Evolutionary conservation across 1,139 yeast genomes (phyloP), one percentile per base, ranked within the genome.

Genomic region (Candida sp.): DNA sequence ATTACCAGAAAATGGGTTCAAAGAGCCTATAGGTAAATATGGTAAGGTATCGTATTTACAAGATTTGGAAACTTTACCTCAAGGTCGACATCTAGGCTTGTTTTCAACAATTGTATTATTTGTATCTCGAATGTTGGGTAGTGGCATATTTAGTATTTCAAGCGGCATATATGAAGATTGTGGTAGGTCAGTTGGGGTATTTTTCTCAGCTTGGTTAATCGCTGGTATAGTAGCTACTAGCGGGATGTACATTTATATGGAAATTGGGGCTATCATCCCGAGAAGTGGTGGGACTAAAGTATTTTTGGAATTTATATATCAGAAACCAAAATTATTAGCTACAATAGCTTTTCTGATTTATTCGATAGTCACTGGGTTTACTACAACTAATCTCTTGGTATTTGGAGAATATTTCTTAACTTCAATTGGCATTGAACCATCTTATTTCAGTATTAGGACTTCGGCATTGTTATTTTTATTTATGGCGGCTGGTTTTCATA

Each of bases 281-380:
- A 66, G 87, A 56, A 81, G 84, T 51, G 93, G 95, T 3, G 95
- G 93, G 0, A 76, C 83, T 32, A 85, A 85, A 54, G 83, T 81
- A 19, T 85, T 85, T 49, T 61, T 85, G 49, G 91, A 84, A 56
- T 78, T 75, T 49, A 78, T 84, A 21, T 85, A 81, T 55, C 71
- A 75, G 43, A 75, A 64, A 48, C 93, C 91, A 0, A 68, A 66
- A 43, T 67, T 81, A 67, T 61, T 84, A 58, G 75, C 80, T 41
- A 77, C 84, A 41, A 87, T 82, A 6, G 68, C 82, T 2, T 77
- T 77, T 52, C 77, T 79, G 51, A 58, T 81, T 2, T 82, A 73
- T 54, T 75, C 84, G 2, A 72, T 85, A 2, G 49, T 78, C 33
- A 82, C 83, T 56, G 91, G 91, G 0, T 79, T 83, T 53, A 74